phyloP scores from a whole-genome alignment of 2,329 filamentous ascomycete genomes.

The Bipolaris sorokiniana region DNA sequence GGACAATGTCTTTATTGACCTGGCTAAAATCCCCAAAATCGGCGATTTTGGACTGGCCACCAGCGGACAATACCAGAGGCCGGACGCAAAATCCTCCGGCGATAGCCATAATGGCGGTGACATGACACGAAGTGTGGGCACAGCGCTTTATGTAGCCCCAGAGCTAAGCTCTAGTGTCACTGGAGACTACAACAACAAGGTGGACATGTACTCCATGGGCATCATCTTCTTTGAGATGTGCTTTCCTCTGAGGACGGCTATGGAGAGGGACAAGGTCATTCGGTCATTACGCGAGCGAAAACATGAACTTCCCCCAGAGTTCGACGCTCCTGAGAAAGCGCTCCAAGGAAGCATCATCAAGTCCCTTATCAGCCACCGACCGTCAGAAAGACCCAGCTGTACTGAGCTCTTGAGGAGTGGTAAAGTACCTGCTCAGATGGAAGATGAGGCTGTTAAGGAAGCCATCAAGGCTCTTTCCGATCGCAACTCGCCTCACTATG shows the following conservation, averaged over 20 bases:
- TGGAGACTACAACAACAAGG: constrained; percentile 87
- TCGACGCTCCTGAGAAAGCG: constrained; percentile 70
- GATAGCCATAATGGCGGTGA: constrained; percentile 57
- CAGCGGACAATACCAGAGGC: constrained; percentile 74
- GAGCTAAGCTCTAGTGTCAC: constrained; percentile 79
- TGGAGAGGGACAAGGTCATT: constrained; percentile 70
- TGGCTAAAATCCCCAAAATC: constrained; percentile 88
- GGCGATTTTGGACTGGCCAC: constrained; percentile 96
- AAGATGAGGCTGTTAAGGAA: constrained; percentile 87
- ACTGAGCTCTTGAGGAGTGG: constrained; percentile 82
- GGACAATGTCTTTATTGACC: constrained; percentile 96
- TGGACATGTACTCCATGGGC: constrained; percentile 98
- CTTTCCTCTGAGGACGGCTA: constrained; percentile 64
- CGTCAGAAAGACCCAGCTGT: constrained; percentile 81
- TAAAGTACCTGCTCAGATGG: constrained; percentile 87
- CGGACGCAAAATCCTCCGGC: constrained; percentile 57
- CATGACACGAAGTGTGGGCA: constrained; percentile 74
- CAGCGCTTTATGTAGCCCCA: constrained; percentile 89
- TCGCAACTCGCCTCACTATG: constrained; percentile 83
- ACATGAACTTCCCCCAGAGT: constrained; percentile 74
- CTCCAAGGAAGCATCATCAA: constrained; percentile 78
- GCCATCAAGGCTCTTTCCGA: constrained; percentile 82
- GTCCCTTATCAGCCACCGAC: constrained; percentile 80
- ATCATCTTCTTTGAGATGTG: constrained; percentile 99
- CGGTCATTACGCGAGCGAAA: constrained; percentile 70